A percentile compares a stretch with the other conserved stretches of the same genome.
Conservation (phyloP, 257 asterid genomes). For the Anisodus acutangulus region DNA sequence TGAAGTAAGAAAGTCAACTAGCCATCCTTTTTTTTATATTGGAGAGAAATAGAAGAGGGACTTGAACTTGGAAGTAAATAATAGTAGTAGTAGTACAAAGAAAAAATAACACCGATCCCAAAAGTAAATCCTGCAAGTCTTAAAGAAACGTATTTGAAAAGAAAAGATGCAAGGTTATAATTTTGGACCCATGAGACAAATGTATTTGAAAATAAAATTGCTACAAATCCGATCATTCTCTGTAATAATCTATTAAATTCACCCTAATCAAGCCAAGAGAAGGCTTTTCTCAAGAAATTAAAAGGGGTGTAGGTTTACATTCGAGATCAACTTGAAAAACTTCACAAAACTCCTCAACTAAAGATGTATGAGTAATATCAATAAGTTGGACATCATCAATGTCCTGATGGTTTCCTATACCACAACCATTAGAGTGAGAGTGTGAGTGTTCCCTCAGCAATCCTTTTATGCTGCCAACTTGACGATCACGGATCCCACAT, state of each 20-base stretch:
- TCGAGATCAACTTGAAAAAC: constrained; percentile 67
- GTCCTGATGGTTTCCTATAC: constrained; percentile 30
- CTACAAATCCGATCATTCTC: not conserved
- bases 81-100: no score
- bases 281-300: not conserved
- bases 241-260: not conserved
- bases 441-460: constrained; percentile 41
- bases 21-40: no score
- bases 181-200: not conserved
- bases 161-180: not conserved
- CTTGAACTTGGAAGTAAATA: no score
- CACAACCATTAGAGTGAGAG: constrained; percentile 15
- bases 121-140: no score
- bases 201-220: not conserved
- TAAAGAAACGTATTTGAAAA: not conserved
- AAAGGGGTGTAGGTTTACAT: constrained; percentile 16
- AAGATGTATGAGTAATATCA: constrained; percentile 49
- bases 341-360: constrained; percentile 64
- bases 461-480: constrained; percentile 73
- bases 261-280: not conserved
- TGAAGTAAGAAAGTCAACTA: no score
- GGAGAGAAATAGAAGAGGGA: no score
- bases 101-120: no score
- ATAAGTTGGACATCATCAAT: constrained; percentile 53
- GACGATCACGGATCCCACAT: constrained; percentile 79